Evolutionary conservation across 108 stramenopile species (phyloP), one percentile per base, ranked within the genome.

Genomic region (Schizochytrium sp.): DNA sequence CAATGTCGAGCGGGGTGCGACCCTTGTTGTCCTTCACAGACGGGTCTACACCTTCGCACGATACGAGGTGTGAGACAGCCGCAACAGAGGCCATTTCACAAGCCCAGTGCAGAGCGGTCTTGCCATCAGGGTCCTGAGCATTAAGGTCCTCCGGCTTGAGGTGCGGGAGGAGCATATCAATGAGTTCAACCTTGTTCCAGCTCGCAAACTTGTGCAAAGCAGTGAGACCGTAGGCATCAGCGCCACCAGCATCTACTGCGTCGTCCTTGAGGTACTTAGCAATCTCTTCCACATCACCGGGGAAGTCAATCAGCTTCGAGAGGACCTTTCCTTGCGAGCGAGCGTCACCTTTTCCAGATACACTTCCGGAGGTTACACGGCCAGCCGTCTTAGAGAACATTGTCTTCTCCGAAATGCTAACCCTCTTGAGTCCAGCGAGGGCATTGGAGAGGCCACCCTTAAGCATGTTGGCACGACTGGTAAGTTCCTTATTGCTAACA

Each of bases 201-300:
- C 56, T 56, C n/a, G 91, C 91, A 53, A 91, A 91, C 64, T 91
- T 91, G 87, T 91, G 91, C 8, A 91, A 72, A 5, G 91, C 91
- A 40, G 87, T 90, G 45, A 89, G 57, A 2, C 91, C 91, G 72
- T 59, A 91, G 46, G 90, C 90, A 76, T 91, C 91, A 7, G 58
- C 55, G 60, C 87, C 89, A 17, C 46, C 88, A 13, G 88, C 87
- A 50, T 88, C 88, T 44, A 90, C 72, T 4, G 53, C 55, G 45
- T 76, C 10, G 60, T 90, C 61, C 40, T 50, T 69, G 7, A 91
- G 50, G 57, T 61, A 56, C 3, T 4, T 38, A 1, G 41, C 46
- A 57, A 91, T 87, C 45, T 87, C 88, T 50, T 72, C 87, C 2
- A 88, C 3, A 61, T 91, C 91, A 3, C 91, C 91, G 55, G 91